Evolutionary conservation across 495 filamentous ascomycete genomes (phyloP).

Genomic region (Aspergillus hancockii): DNA sequence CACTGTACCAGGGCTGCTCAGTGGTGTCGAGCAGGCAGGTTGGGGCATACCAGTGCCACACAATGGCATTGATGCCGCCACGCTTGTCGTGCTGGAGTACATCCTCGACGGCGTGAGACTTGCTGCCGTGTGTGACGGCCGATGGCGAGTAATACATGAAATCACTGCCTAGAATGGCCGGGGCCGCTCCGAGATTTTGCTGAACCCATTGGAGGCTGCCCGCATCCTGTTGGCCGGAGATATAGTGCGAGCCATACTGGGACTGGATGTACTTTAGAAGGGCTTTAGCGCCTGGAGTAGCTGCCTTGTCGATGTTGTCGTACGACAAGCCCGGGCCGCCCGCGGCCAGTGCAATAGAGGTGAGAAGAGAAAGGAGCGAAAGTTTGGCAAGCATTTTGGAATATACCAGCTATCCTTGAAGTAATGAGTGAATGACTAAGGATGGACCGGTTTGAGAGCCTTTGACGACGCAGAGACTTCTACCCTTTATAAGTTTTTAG

Average conservation of each 20-base stretch:
- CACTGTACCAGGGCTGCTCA: conserved; percentile 5
- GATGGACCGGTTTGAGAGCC: neutral
- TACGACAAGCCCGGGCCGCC: neutral
- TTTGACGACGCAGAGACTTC: neutral
- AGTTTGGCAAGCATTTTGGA: conserved; percentile 1
- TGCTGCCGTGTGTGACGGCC: conserved; percentile 1
- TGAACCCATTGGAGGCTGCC: conserved; percentile 4
- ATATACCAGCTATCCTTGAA: neutral
- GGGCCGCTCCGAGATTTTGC: neutral
- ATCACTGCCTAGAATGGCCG: conserved; percentile 10
- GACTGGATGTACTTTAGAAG: conserved; percentile 6
- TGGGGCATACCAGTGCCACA: conserved; percentile 12
- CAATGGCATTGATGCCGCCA: conserved; percentile 7
- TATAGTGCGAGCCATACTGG: neutral
- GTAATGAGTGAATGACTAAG: neutral
- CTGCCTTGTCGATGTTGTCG: conserved; percentile 1
- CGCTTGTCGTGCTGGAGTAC: conserved; percentile 4
- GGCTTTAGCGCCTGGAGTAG: conserved; percentile 1
- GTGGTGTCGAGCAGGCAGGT: neutral
- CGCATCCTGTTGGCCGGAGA: conserved; percentile 12
- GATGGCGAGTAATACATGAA: conserved; percentile 14
- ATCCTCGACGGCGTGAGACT: conserved; percentile 4
- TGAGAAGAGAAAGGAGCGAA: neutral
- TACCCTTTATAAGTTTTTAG: neutral
- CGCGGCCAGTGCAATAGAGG: neutral